These are phyloP conservation scores for Trametes sanguinea DNA, from an alignment of 768 basidiomycete genomes.

Conservation along the genomic window DNA sequence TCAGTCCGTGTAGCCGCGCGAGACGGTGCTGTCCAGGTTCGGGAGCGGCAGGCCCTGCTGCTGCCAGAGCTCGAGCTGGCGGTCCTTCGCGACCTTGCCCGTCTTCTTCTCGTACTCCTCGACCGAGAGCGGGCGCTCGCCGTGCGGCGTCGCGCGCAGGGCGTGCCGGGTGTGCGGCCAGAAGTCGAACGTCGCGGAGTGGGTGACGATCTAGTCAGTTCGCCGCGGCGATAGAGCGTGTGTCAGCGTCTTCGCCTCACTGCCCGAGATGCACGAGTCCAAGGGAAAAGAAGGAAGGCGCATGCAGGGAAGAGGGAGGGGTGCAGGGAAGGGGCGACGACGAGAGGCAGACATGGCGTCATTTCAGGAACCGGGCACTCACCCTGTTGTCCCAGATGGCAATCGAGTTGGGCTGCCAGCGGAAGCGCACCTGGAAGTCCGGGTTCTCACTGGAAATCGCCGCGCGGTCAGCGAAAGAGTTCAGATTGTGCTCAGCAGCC, in stretches of 20 bases:
- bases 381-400: slow-evolving; percentile 91
- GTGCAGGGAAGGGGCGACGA: not conserved
- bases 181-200: slow-evolving; percentile 83
- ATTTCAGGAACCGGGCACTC: slow-evolving; percentile 24
- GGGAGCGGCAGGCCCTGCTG: slow-evolving; percentile 53
- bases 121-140: slow-evolving; percentile 76
- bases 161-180: slow-evolving; percentile 79
- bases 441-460: slow-evolving; percentile 52
- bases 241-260: not conserved
- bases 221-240: not conserved
- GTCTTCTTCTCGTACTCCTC: slow-evolving; percentile 63
- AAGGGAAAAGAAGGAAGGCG: not conserved
- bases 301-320: not conserved
- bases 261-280: not conserved
- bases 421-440: slow-evolving; percentile 76
- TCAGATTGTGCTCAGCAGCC: slow-evolving; percentile 3
- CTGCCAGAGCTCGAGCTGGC: slow-evolving; percentile 72
- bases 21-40: slow-evolving; percentile 32
- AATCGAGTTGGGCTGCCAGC: slow-evolving; percentile 74
- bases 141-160: slow-evolving; percentile 79
- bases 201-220: slow-evolving; percentile 60
- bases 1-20: slow-evolving; percentile 66
- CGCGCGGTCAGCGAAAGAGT: slow-evolving; percentile 14
- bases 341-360: not conserved
- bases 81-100: slow-evolving; percentile 72